phyloP scores from a whole-genome alignment of 192 early-diverging fungal genomes.

The Backusella australiensis region DNA sequence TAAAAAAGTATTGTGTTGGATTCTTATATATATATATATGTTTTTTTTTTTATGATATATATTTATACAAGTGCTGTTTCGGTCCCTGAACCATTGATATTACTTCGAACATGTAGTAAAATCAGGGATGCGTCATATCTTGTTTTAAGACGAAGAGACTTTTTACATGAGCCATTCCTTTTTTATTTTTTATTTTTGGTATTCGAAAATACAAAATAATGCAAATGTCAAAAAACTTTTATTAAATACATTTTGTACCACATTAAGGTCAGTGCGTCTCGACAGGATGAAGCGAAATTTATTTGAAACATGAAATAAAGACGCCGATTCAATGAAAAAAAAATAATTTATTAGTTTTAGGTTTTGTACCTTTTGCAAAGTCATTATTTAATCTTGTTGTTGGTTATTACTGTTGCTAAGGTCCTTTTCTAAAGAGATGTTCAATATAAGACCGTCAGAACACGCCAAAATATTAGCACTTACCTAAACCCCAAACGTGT shows the following conservation, averaged over 20 bases:
- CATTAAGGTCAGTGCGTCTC: neutral
- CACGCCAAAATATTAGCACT: neutral
- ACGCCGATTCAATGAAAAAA: neutral
- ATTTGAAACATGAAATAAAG: neutral
- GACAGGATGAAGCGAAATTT: neutral
- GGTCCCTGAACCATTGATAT: conserved; percentile 68
- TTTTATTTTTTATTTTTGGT: neutral
- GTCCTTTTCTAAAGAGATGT: neutral
- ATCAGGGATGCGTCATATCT: no score
- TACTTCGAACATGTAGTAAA: conserved; percentile 64
- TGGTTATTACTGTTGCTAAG: neutral
- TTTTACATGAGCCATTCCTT: neutral
- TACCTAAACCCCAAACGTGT: conserved; percentile 74
- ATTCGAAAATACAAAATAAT: neutral
- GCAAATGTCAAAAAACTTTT: neutral
- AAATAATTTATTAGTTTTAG: conserved; percentile 1
- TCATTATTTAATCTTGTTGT: neutral
- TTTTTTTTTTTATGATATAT: neutral
- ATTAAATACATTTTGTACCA: neutral
- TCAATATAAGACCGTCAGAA: neutral
- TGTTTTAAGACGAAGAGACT: conserved; percentile 11
- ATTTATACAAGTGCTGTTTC: conserved; percentile 54
- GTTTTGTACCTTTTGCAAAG: neutral
- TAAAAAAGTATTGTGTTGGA: no score
- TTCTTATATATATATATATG: neutral